A percentile compares a stretch with the other conserved stretches of the same genome.
Evolutionary conservation across 257 asterid genomes (phyloP).

Genomic region (Rubia yunnanensis): DNA sequence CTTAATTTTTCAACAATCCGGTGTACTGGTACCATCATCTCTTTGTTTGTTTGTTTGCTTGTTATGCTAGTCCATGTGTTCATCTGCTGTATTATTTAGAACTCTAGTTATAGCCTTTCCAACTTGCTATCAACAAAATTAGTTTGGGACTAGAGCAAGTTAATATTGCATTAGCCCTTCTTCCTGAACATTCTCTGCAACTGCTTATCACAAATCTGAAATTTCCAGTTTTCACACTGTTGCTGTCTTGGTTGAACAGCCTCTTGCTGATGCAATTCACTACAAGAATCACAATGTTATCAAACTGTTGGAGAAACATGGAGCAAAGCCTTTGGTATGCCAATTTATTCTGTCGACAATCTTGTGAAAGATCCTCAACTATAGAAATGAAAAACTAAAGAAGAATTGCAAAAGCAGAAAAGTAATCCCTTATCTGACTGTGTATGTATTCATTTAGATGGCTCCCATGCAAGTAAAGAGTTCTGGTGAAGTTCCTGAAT

Average conservation of each 20-base stretch:
- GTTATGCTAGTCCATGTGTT: background rate
- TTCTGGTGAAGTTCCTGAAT: slow-evolving; percentile 79
- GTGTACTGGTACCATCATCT: background rate
- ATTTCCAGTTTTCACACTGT: background rate
- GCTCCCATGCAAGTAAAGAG: slow-evolving; percentile 80
- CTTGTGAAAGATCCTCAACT: background rate
- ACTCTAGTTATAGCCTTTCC: background rate
- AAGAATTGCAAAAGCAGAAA: background rate
- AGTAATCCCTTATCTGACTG: background rate
- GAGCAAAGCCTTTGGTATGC: slow-evolving; percentile 63
- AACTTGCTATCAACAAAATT: no score
- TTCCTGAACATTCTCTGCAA: background rate
- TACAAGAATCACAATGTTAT: slow-evolving; percentile 70
- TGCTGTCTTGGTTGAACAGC: slow-evolving; percentile 40
- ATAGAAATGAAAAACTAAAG: background rate
- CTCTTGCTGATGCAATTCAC: slow-evolving; percentile 84
- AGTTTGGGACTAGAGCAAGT: background rate
- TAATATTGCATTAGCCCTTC: background rate
- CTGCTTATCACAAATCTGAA: background rate
- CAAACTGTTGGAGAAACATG: slow-evolving; percentile 66
- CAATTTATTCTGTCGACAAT: background rate
- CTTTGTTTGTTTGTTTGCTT: background rate
- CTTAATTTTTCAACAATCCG: background rate
- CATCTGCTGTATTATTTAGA: background rate
- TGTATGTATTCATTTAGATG: slow-evolving; percentile 34